Evolutionary conservation across 2,329 filamentous ascomycete genomes (phyloP), one percentile per base, ranked within the genome.

Genomic region (Fusarium stilboides): DNA sequence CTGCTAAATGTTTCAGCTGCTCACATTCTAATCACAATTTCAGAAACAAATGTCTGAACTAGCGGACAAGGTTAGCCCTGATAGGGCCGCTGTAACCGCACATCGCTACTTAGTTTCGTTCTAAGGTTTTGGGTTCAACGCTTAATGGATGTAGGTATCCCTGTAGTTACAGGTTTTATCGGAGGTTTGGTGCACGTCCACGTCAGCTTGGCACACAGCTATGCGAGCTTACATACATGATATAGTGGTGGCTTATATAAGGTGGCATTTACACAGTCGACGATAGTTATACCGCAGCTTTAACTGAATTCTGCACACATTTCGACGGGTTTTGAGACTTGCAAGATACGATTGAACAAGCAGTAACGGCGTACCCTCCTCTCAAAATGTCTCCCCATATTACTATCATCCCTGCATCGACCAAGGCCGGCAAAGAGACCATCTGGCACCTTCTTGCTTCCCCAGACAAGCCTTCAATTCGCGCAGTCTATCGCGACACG

Each of bases 371-470:
- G 14, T 17, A 43, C 24, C 19, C 8, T 24, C 7, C 9, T 17
- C 31, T 39, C 53, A 66, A 20, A 19, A 78, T 78, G 76, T n/a
- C 68, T 24, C 26, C 39, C 12, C 71, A 73, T 28, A 73, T 80
- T 43, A 75, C 74, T 14, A 57, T 79, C 14, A 33, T 79, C 1
- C 78, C 78, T 5, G 78, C 77, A 6, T 79, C 77, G 6, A 75
- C 76, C 12, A 68, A 71, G 15, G 69, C 72, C 2, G 77, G 77
- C 14, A 68, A 53, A 22, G 72, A 72, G 15, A 68, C 76, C 1
- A 75, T 79, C 15, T 69, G 71, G 4, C 33, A 49, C 1, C 71
- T 79, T 2, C 56, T 80, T 2, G 49, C 55, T 8, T 69, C 74
- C 3, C n/a, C 65, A 4, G 62, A 28, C 4, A 58, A 71, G 5